Base-by-base conservation (phyloP, 2,329 filamentous ascomycete genomes). In the Colletotrichum sp. region DNA sequence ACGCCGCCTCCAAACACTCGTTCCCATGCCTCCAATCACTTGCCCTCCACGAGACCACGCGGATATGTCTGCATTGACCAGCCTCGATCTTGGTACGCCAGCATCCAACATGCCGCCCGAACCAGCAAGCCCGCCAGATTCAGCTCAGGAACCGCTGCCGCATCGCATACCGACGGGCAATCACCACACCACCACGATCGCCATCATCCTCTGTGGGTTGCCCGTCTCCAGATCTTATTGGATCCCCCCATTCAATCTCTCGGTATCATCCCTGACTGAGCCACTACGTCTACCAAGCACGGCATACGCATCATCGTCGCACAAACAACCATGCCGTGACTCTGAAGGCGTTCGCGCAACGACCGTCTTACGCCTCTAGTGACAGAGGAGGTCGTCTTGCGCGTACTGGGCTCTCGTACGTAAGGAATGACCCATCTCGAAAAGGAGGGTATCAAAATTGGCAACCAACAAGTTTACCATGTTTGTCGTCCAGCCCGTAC, bases 201-300 rank as follows among this genome's bases (percentile, higher is more conserved):
- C 57, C 73, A 44, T 76, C 72, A 49, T 36, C 52, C 49, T 34
- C 24, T 28, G 34, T 52, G 21, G 39, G 10, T 44, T 69, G 70
- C 18, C 18, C 36, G n/a, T 34, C 24, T n/a, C 63, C 73, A 12
- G 24, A 44, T 64, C 59, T 18, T 34, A 76, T 73, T 72, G 73
- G 70, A 59, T 64, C 69, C 34, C 63, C 59, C 62, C 63, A 26
- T 72, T 34, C 70, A 64, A 64, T 44, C 64, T 65, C 55, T 67
- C 39, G 62, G 57, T 63, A 39, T 52, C 72, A 73, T 73, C 70
- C 73, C 44, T 69, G 70, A 59, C 18, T n/a, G 44, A 49, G 18
- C 30, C 60, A 28, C 55, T n/a, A 34, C 59, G 28, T 16, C 64
- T 28, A 16, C 68, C 21, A 52, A 44, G 60, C 34, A 28, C 34